These are phyloP conservation scores for Hygrophoropsis aurantiaca DNA, from an alignment of 768 basidiomycete genomes.

Conservation along the genomic window DNA sequence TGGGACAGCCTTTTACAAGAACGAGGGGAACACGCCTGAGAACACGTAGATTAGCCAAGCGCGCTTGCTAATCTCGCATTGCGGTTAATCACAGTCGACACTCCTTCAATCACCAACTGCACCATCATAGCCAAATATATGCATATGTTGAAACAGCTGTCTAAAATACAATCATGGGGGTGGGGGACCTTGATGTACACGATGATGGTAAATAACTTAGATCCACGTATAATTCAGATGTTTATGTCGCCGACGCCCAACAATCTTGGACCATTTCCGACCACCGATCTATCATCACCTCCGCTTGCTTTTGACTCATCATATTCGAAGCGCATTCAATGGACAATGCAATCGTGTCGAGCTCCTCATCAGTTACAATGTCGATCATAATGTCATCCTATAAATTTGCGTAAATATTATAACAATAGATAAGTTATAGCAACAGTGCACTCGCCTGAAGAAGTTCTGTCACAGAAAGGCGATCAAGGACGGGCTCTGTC, in stretches of 20 bases:
- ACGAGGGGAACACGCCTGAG: too few species aligned
- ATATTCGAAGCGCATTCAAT: constrained; percentile 17
- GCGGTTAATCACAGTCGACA: too few species aligned
- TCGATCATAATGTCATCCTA: constrained; percentile 37
- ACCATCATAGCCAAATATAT: too few species aligned
- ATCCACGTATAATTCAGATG: background rate
- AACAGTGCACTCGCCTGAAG: constrained; percentile 20
- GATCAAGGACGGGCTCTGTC: constrained; percentile 12
- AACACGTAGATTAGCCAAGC: too few species aligned
- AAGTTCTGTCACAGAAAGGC: constrained; percentile 19
- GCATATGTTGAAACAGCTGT: too few species aligned
- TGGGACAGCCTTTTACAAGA: constrained; percentile 46
- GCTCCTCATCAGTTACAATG: constrained; percentile 20
- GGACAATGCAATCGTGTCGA: constrained; percentile 17
- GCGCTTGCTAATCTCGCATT: too few species aligned
- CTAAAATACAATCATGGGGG: background rate
- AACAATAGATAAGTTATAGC: background rate
- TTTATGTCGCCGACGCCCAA: constrained; percentile 6
- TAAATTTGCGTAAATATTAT: background rate
- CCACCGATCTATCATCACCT: constrained; percentile 19
- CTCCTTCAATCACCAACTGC: too few species aligned
- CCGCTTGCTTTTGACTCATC: constrained; percentile 14
- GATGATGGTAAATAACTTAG: background rate
- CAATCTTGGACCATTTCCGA: constrained; percentile 15
- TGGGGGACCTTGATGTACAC: background rate